These are phyloP conservation scores for Arachis monticola DNA, from an alignment of 331 rosid genomes.

Conservation along the genomic window DNA sequence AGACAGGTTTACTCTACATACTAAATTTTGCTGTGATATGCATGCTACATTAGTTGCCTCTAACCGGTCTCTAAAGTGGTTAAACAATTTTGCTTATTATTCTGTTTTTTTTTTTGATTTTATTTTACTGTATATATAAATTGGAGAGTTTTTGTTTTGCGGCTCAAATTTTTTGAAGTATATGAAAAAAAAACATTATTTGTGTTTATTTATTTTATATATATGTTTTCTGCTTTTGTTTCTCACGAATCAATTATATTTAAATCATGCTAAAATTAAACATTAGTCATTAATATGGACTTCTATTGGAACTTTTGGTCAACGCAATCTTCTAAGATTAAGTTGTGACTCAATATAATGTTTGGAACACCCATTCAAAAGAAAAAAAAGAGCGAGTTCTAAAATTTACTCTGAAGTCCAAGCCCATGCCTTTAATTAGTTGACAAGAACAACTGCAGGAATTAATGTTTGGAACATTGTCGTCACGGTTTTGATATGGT, in stretches of 20 bases:
- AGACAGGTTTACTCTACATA: constrained; percentile 48
- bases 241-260: too few relatives aligned
- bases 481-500: too few relatives aligned
- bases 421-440: neutral
- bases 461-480: neutral
- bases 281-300: too few relatives aligned
- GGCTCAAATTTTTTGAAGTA: constrained; percentile 46
- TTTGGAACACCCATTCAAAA: too few relatives aligned
- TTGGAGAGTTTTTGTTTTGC: constrained; percentile 45
- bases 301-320: too few relatives aligned
- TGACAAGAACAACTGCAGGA: neutral
- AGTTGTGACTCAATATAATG: too few relatives aligned
- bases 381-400: neutral
- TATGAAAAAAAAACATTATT: too few relatives aligned
- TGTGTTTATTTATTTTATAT: constrained; percentile 34
- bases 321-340: too few relatives aligned
- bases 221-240: neutral
- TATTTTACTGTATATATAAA: constrained; percentile 44
- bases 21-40: constrained; percentile 46
- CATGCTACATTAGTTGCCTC: constrained; percentile 49
- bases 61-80: constrained; percentile 49
- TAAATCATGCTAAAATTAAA: too few relatives aligned
- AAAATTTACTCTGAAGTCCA: neutral
- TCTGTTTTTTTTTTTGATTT: constrained; percentile 6
- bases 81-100: constrained; percentile 44